Percentiles rank a stretch among this genome's conserved stretches.
Evolutionary conservation across 345 rosid genomes (phyloP).

Genomic region (Cardiospermum halicacabum): DNA sequence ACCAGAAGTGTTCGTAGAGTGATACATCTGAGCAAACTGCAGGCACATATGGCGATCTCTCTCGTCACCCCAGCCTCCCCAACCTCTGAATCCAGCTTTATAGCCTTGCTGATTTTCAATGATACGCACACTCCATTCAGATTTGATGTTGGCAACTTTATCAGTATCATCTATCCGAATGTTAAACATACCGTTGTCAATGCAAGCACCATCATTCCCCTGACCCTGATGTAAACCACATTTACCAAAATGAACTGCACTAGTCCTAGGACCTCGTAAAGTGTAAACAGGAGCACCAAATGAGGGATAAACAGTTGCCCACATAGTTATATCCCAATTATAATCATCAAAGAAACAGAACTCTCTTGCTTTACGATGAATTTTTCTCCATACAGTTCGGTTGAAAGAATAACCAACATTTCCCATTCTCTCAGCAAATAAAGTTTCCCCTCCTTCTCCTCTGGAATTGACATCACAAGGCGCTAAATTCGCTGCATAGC

Average conservation of each 20-base stretch:
- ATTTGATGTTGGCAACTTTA: conserved; percentile 51
- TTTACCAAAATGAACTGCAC: conserved; percentile 94
- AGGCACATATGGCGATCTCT: conserved; percentile 81
- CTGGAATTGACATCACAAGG: conserved; percentile 86
- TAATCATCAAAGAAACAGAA: conserved; percentile 95
- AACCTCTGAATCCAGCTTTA: conserved; percentile 94
- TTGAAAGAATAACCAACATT: conserved; percentile 88
- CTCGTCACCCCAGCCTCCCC: conserved; percentile 99
- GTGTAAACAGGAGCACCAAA: conserved; percentile 86
- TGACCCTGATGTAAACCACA: conserved; percentile 98
- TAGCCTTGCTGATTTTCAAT: conserved; percentile 75
- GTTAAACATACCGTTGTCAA: conserved; percentile 67
- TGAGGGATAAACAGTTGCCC: conserved; percentile 93
- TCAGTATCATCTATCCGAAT: conserved; percentile 54
- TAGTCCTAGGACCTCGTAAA: conserved; percentile 79
- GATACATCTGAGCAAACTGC: conserved; percentile 61
- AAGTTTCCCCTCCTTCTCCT: conserved; percentile 67
- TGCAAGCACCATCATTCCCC: conserved; percentile 54
- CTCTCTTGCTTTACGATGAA: conserved; percentile 68
- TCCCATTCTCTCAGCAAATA: conserved; percentile 96
- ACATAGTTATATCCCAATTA: conserved; percentile 99
- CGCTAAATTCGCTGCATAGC: conserved; percentile 92
- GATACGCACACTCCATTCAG: conserved; percentile 56
- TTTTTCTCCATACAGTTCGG: conserved; percentile 76
- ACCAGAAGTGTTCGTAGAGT: conserved; percentile 12